Evolutionary conservation across 176 grass and related monocot genomes (phyloP), one percentile per base, ranked within the genome.

Genomic region (Panicum miliaceum): DNA sequence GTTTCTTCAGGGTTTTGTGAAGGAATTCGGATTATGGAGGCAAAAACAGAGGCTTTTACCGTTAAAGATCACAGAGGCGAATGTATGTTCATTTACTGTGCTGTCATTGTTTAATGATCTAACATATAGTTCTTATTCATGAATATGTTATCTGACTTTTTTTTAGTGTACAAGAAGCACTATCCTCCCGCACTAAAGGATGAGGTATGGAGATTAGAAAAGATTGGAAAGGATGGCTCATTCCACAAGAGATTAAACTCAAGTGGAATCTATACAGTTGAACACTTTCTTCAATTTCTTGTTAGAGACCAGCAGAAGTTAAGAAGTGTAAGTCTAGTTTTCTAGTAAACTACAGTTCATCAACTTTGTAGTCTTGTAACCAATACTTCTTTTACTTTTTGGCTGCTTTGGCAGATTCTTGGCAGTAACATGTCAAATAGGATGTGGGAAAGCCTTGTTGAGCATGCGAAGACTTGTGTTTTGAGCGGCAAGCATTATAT

Each of bases 31-130:
- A 73, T 97, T 53, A 91, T 86, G 84, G 94, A 94, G 82, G 91
- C 91, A 53, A 97, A 94, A 83, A 97, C 94, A 63, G 94, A 97
- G 81, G 94, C 91, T 68, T 97, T 97, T 74, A 97, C 82, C 82
- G 94, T 97, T 68, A 97, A 94, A 83, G 91, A 97, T 64, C 94
- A 97, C 82, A 90, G 94, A 84, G 94, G 94, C 71, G 94, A 97
- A 90, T 71, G 94, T 97, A 91, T 87, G 91, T 89, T 82, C 85
- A 13, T 9, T 10, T 41, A 37, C 23, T 63, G n/a, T 79, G 10
- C 14, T 87, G 15, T 68, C 15, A 72, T 78, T 70, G 8, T 73
- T 81, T 73, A 16, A 79, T 81, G 13, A 77, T 81, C 34, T 77
- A 35, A 76, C 25, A 75, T 84, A 29, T 86, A 61, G 57, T 61